phyloP scores from a whole-genome alignment of 2,329 filamentous ascomycete species.

The Neodidymelliopsis sp. region DNA sequence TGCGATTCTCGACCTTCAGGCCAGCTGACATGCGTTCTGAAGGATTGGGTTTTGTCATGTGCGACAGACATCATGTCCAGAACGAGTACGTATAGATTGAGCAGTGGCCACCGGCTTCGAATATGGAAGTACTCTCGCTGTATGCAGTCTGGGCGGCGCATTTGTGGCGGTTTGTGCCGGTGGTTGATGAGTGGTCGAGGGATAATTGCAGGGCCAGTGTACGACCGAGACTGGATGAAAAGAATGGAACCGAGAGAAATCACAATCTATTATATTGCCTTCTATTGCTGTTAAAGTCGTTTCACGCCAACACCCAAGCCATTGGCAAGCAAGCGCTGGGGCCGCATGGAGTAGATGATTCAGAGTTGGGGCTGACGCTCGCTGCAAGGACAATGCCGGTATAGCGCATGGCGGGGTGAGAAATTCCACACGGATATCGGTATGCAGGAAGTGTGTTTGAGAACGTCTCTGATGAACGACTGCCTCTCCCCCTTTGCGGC shows the following conservation, averaged over 20 bases:
- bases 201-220: conserved; percentile 29
- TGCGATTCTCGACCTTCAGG: not conserved
- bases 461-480: conserved; percentile 22
- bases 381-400: conserved; percentile 14
- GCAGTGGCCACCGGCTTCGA: not conserved
- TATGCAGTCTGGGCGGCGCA: conserved; percentile 8
- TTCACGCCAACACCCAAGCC: conserved; percentile 33
- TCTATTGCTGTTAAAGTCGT: conserved; percentile 31
- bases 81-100: not conserved
- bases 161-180: conserved; percentile 34
- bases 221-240: conserved; percentile 18
- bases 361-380: conserved; percentile 12
- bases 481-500: conserved; percentile 23
- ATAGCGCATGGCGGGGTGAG: conserved; percentile 6
- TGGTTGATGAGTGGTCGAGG: conserved; percentile 35
- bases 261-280: conserved; percentile 46
- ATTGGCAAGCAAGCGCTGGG: conserved; percentile 24
- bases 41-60: conserved; percentile 2
- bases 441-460: conserved; percentile 30
- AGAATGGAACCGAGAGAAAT: conserved; percentile 16
- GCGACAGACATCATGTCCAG: conserved; percentile 5
- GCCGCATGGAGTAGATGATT: conserved; percentile 26
- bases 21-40: not conserved
- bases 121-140: conserved; percentile 1
- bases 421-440: conserved; percentile 32